Evolutionary conservation across 768 basidiomycete species (phyloP), one percentile per base, ranked within the genome.

Genomic region (Lactarius hengduanensis): DNA sequence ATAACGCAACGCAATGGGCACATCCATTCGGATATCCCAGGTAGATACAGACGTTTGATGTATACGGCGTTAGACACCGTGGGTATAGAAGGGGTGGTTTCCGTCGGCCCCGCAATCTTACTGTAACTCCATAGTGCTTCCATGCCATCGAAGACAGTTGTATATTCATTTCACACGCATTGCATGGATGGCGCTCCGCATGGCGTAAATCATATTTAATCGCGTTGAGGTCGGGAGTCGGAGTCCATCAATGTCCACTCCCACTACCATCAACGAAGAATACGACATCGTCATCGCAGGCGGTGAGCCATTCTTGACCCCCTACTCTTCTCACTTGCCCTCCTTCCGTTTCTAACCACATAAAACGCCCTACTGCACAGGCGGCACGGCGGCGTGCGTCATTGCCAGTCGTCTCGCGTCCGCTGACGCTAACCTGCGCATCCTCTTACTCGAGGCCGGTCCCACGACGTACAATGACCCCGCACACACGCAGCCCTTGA

Each of bases 361-460:
- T 3, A 13, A 13, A 15, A 8, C 11, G 22, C 16, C 13, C 26
- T 11, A 53, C 26, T 11, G 11, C 6, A 50, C 22, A 65, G 64
- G 77, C 10, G 87, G 87, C 30, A 79, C 85, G 4, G 64, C 80
- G 22, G 84, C 81, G 6, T 86, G 86, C 68, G 77, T 88, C 15
- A 73, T 80, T 18, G 87, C 85, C n/a, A 80, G 81, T 0, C 80
- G 86, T 38, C 78, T 90, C 4, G 78, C 82, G 0, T 79, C 78
- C 0, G 83, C 84, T 0, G 81, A 86, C 47, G 82, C 86, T 0
- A 73, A 75, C 3, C 73, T 89, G 60, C 84, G 78, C 70, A 85
- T 89, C 55, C 81, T 89, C 11, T 72, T 88, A 50, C 71, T 89
- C 34, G 88, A 90, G 75, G 79, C 82, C 18, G 88, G 87, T 1